Percentiles rank a stretch among this genome's conserved stretches.
Evolutionary conservation across 164 flowering plant species (phyloP).

Genomic region (Liquidambar formosana): DNA sequence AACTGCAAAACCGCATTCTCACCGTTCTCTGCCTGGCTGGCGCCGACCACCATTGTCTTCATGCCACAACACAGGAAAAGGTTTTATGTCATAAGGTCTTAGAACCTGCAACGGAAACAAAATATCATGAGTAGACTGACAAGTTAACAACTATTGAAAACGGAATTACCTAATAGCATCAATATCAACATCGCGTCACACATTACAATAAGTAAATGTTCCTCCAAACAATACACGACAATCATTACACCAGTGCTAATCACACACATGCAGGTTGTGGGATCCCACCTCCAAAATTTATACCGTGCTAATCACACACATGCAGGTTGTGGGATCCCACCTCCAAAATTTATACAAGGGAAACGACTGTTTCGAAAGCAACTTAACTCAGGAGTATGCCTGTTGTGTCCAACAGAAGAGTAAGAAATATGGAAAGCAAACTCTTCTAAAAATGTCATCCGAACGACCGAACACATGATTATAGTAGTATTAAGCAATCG

Average conservation of each 20-base stretch:
- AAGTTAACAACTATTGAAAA: too few species aligned
- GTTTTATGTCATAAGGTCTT: slow-evolving; percentile 68
- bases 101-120: slow-evolving; percentile 48
- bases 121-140: slow-evolving; percentile 3
- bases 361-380: neutral
- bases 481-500: neutral
- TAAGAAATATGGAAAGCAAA: neutral
- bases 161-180: neutral
- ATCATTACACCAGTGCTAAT: neutral
- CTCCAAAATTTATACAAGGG: neutral
- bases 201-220: neutral
- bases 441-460: neutral
- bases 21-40: slow-evolving; percentile 74
- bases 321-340: neutral
- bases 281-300: neutral
- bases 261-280: neutral
- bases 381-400: neutral
- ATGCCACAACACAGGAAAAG: slow-evolving; percentile 88
- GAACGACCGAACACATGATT: neutral
- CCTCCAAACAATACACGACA: neutral
- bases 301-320: neutral
- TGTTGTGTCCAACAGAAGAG: neutral
- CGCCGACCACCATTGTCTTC: slow-evolving; percentile 79
- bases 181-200: neutral
- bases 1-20: neutral